Percentiles rank a stretch among this genome's conserved stretches.
Evolutionary conservation across 148 eudicot genomes (phyloP).

Genomic region (Spergularia marina): DNA sequence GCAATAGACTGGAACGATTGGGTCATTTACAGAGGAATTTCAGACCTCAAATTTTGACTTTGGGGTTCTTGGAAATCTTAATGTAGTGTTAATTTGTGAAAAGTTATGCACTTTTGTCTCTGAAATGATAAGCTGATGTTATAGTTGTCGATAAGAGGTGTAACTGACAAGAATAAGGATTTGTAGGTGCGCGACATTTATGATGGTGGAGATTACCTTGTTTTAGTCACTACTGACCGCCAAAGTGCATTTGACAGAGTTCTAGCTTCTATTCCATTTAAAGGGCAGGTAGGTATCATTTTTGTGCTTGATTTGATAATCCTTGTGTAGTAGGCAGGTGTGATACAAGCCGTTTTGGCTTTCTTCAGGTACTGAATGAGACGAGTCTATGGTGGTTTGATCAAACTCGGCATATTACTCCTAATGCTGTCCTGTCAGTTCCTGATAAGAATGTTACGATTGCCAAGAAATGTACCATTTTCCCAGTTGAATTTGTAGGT

Average conservation of each 20-base stretch:
- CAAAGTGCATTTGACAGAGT: slow-evolving; percentile 95
- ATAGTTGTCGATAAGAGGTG: too few species aligned
- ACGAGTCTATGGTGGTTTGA: slow-evolving; percentile 98
- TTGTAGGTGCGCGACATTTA: slow-evolving; percentile 90
- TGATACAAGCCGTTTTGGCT: background rate
- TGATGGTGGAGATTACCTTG: slow-evolving; percentile 84
- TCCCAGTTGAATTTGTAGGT: slow-evolving; percentile 99
- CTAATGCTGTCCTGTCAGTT: slow-evolving; percentile 67
- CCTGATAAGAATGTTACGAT: slow-evolving; percentile 93
- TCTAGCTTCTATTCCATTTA: slow-evolving; percentile 91
- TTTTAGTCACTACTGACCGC: slow-evolving; percentile 90
- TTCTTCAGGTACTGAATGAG: slow-evolving; percentile 78
- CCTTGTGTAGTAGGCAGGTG: background rate
- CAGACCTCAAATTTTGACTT: background rate
- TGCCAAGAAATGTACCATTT: slow-evolving; percentile 91
- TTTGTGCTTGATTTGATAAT: background rate
- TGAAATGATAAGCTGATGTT: too few species aligned
- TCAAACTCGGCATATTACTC: slow-evolving; percentile 75
- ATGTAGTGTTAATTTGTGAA: too few species aligned
- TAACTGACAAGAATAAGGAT: slow-evolving; percentile 14
- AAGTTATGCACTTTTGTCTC: too few species aligned
- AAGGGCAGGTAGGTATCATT: slow-evolving; percentile 69
- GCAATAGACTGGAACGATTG: background rate
- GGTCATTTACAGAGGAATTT: background rate
- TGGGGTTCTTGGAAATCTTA: background rate